These are phyloP conservation scores for Zasmidium citrigriseum DNA, from an alignment of 2,329 filamentous ascomycete species.

Conservation along the genomic window DNA sequence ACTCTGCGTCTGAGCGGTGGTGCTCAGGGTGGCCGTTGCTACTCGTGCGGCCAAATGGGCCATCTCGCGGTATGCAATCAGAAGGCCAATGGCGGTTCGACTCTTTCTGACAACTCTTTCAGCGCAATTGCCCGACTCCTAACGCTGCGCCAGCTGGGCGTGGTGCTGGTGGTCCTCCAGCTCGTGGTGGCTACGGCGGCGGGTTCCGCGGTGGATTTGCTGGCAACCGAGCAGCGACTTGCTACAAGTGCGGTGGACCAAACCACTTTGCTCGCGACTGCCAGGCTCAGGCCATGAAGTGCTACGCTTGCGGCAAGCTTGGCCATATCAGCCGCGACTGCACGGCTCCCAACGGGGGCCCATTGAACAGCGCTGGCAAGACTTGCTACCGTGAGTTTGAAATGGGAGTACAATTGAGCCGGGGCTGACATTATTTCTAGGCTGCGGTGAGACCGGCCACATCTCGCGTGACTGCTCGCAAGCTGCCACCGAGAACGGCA, in stretches of 20 bases:
- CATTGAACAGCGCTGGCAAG: constrained; percentile 87
- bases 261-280: constrained; percentile 99
- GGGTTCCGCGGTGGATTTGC: constrained; percentile 75
- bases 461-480: constrained; percentile 94
- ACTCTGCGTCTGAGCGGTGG: constrained; percentile 87
- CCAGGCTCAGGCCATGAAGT: constrained; percentile 98
- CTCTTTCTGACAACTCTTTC: constrained; percentile 16
- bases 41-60: constrained; percentile 90
- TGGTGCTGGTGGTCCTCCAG: constrained; percentile 61
- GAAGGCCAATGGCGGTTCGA: neutral
- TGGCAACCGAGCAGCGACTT: constrained; percentile 65
- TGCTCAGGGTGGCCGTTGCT: constrained; percentile 78
- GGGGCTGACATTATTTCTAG: neutral
- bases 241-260: constrained; percentile 75
- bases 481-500: constrained; percentile 43
- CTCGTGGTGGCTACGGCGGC: constrained; percentile 66
- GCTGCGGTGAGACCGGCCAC: constrained; percentile 88
- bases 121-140: constrained; percentile 83
- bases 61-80: constrained; percentile 74
- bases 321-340: constrained; percentile 94
- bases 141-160: constrained; percentile 63
- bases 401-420: neutral
- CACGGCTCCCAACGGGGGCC: constrained; percentile 93
- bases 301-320: constrained; percentile 90
- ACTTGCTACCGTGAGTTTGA: constrained; percentile 82